These are phyloP conservation scores for Triglochin maritima DNA, from an alignment of 106 monocot species.

Conservation along the genomic window DNA sequence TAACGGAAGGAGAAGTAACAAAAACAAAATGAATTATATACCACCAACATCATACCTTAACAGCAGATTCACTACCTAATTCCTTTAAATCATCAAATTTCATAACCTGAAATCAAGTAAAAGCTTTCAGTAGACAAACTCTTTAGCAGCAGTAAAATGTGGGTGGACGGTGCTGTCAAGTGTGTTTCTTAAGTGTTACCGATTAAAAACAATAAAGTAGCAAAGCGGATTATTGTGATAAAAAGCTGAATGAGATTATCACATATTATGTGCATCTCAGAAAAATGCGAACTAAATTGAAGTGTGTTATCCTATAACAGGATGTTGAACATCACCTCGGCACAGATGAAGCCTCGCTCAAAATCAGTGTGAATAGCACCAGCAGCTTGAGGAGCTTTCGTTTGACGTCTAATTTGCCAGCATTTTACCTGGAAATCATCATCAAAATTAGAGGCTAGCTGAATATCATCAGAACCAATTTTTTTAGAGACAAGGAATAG, in stretches of 20 bases:
- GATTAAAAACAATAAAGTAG: too few relatives aligned
- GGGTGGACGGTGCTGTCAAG: too few relatives aligned
- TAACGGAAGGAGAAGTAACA: not conserved
- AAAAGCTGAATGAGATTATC: too few relatives aligned
- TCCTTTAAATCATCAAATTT: conserved; percentile 97
- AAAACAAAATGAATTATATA: not conserved
- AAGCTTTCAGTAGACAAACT: not conserved
- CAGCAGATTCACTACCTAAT: conserved; percentile 67
- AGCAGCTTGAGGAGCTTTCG: conserved; percentile 98
- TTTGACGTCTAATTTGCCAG: conserved; percentile 95
- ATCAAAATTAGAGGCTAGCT: too few relatives aligned
- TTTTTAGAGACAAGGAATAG: too few relatives aligned
- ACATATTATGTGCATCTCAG: too few relatives aligned
- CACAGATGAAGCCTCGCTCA: conserved; percentile 95
- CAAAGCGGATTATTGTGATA: too few relatives aligned
- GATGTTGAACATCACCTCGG: conserved; percentile 51
- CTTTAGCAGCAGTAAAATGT: too few relatives aligned
- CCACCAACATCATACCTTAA: conserved; percentile 47
- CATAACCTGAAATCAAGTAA: conserved; percentile 60
- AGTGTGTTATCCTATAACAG: not conserved
- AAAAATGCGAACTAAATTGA: too few relatives aligned
- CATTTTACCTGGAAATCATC: conserved; percentile 69
- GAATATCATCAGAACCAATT: too few relatives aligned
- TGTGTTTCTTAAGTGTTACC: too few relatives aligned
- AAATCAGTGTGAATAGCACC: conserved; percentile 91